A percentile compares a stretch with the other conserved stretches of the same genome.
Evolutionary conservation across 2,329 filamentous ascomycete species (phyloP).

Genomic region (Annulohypoxylon truncatum): DNA sequence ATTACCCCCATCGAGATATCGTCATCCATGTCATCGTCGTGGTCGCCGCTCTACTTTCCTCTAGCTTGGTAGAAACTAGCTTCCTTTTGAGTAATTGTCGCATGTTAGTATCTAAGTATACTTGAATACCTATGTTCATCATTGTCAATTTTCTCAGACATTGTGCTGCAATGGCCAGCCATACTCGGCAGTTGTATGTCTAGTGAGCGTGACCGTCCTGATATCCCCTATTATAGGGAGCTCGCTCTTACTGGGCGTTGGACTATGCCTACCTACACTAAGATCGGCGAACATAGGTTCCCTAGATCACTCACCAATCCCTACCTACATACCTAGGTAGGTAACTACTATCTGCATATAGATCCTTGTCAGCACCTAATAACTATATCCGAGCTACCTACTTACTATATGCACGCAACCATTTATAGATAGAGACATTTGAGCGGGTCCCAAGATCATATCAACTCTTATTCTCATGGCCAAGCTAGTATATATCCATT

Average conservation of each 20-base stretch:
- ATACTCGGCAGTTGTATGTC: not conserved
- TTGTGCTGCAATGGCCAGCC: not conserved
- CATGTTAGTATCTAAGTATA: not conserved
- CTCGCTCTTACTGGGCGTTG: not conserved
- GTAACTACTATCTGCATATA: not conserved
- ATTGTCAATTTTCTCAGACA: not conserved
- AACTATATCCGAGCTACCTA: slow-evolving; percentile 16
- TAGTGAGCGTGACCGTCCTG: not conserved
- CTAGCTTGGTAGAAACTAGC: not conserved
- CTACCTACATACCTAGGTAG: not conserved
- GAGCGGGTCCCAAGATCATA: slow-evolving; percentile 20
- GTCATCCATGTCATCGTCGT: not conserved
- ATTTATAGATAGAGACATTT: slow-evolving; percentile 1
- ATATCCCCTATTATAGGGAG: slow-evolving; percentile 1
- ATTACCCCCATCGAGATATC: not conserved
- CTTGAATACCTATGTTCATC: not conserved
- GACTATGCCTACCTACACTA: not conserved
- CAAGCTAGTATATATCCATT: slow-evolving; percentile 2
- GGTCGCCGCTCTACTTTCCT: not conserved
- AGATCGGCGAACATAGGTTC: slow-evolving; percentile 6
- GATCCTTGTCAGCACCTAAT: not conserved
- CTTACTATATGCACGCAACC: slow-evolving; percentile 9
- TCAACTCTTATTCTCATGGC: slow-evolving; percentile 3
- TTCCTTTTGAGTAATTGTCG: not conserved
- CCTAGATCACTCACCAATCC: not conserved